Percentiles rank a stretch among this genome's conserved stretches.
These are phyloP conservation scores for Aspergillus hiratsukae DNA, from an alignment of 2,329 filamentous ascomycete species.

Conservation along the genomic window DNA sequence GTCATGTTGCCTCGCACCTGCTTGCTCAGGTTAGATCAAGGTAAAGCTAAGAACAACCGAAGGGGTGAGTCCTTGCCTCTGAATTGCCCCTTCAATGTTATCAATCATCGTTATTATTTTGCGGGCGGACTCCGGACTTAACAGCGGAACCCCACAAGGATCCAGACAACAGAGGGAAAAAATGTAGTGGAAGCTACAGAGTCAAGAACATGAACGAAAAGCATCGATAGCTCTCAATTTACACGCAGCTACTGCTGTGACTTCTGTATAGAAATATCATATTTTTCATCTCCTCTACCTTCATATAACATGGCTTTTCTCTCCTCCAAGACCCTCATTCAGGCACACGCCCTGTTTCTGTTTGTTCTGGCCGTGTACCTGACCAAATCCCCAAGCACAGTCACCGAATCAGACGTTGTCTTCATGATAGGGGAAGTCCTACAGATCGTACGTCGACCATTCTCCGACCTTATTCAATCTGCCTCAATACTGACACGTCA, in stretches of 20 bases:
- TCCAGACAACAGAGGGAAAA: background rate
- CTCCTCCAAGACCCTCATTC: conserved; percentile 74
- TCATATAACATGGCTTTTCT: conserved; percentile 67
- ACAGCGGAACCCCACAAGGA: conserved; percentile 23
- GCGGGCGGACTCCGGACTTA: conserved; percentile 15
- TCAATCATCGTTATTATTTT: conserved; percentile 6
- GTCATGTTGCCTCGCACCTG: conserved; percentile 19
- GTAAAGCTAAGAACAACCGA: background rate
- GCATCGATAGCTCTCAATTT: conserved; percentile 2
- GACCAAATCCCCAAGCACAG: conserved; percentile 64
- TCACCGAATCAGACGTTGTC: conserved; percentile 76
- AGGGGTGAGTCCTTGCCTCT: background rate
- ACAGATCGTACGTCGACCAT: conserved; percentile 58
- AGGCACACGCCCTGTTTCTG: conserved; percentile 77
- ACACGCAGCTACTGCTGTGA: background rate
- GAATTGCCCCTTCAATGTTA: background rate
- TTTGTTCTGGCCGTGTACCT: conserved; percentile 80
- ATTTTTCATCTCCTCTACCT: conserved; percentile 1
- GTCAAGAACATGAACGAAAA: conserved; percentile 5
- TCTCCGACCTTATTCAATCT: background rate
- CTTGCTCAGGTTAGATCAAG: background rate
- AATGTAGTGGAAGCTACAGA: background rate
- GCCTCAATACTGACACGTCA: conserved; percentile 5
- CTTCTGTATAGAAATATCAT: conserved; percentile 1
- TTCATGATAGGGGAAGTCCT: conserved; percentile 78